These are phyloP conservation scores for Aspergillus sp. DNA, from an alignment of 2,329 filamentous ascomycete genomes.

Conservation along the genomic window DNA sequence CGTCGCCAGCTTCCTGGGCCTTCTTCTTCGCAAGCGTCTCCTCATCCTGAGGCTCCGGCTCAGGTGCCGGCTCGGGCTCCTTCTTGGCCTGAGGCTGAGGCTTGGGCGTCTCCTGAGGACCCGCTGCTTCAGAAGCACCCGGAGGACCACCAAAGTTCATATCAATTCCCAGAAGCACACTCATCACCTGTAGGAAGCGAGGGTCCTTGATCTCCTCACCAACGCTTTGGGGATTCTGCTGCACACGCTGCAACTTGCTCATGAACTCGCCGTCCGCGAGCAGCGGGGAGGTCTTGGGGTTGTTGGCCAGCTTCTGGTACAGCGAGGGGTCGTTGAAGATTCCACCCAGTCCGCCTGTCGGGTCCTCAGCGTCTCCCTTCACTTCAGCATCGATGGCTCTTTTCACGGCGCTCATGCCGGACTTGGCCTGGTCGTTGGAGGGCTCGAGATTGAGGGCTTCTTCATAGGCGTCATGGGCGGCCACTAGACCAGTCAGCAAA, in stretches of 20 bases:
- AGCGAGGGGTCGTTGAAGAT: constrained; percentile 94
- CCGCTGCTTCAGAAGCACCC: constrained; percentile 36
- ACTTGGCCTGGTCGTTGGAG: constrained; percentile 85
- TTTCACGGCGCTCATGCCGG: constrained; percentile 73
- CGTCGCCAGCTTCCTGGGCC: constrained; percentile 85
- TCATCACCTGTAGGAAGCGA: constrained; percentile 86
- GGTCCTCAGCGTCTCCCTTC: constrained; percentile 55
- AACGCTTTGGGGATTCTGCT: constrained; percentile 70
- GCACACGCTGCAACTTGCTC: constrained; percentile 73
- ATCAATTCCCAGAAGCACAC: constrained; percentile 86
- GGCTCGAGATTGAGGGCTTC: constrained; percentile 90
- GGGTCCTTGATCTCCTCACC: constrained; percentile 80
- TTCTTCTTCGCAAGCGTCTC: constrained; percentile 76
- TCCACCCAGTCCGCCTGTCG: constrained; percentile 67
- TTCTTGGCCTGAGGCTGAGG: constrained; percentile 46
- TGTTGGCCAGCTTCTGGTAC: constrained; percentile 79
- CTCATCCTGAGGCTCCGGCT: constrained; percentile 65
- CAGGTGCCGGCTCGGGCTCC: constrained; percentile 53
- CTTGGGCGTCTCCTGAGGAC: constrained; percentile 49
- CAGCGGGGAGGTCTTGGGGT: constrained; percentile 81
- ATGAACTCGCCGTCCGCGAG: constrained; percentile 83
- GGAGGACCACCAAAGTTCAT: constrained; percentile 61
- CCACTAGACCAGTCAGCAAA: constrained; percentile 42
- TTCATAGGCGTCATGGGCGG: constrained; percentile 82
- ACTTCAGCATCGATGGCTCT: constrained; percentile 78